A percentile compares a stretch with the other conserved stretches of the same genome.
These are phyloP conservation scores for Aspergillus piperis DNA, from an alignment of 2,329 filamentous ascomycete genomes.

Conservation along the genomic window DNA sequence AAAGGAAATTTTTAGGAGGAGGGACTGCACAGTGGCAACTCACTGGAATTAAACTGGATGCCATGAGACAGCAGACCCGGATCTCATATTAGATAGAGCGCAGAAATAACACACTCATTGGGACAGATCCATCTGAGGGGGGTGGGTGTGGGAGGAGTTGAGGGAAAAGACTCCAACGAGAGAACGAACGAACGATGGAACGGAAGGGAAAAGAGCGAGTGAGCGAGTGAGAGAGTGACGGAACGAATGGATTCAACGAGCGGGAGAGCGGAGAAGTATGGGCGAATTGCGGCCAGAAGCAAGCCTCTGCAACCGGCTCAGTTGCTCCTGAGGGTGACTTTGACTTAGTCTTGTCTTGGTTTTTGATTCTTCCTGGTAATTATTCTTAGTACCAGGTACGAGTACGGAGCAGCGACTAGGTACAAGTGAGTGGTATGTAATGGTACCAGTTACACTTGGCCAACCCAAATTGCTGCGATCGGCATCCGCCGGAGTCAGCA, in stretches of 20 bases:
- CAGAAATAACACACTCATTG: slow-evolving; percentile 4
- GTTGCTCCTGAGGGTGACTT: neutral
- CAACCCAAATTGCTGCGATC: neutral
- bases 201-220: slow-evolving; percentile 18
- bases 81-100: slow-evolving; percentile 13
- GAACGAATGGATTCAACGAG: slow-evolving; percentile 25
- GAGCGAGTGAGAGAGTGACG: slow-evolving; percentile 25
- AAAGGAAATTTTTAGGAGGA: neutral
- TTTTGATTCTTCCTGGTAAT: too few species aligned
- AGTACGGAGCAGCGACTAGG: too few species aligned
- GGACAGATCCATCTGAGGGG: neutral
- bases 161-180: slow-evolving; percentile 5
- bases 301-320: slow-evolving; percentile 10
- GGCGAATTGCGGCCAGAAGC: slow-evolving; percentile 1
- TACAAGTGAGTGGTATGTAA: too few species aligned
- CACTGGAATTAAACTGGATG: slow-evolving; percentile 12
- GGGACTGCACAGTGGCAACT: neutral
- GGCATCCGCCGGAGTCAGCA: neutral
- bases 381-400: neutral
- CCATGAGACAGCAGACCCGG: slow-evolving; percentile 10
- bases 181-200: neutral
- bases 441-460: too few species aligned
- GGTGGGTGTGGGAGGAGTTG: neutral
- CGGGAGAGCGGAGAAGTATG: slow-evolving; percentile 21
- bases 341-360: neutral